A percentile compares a stretch with the other conserved stretches of the same genome.
These are phyloP conservation scores for Trametes cingulata DNA, from an alignment of 768 basidiomycete genomes.

Conservation along the genomic window DNA sequence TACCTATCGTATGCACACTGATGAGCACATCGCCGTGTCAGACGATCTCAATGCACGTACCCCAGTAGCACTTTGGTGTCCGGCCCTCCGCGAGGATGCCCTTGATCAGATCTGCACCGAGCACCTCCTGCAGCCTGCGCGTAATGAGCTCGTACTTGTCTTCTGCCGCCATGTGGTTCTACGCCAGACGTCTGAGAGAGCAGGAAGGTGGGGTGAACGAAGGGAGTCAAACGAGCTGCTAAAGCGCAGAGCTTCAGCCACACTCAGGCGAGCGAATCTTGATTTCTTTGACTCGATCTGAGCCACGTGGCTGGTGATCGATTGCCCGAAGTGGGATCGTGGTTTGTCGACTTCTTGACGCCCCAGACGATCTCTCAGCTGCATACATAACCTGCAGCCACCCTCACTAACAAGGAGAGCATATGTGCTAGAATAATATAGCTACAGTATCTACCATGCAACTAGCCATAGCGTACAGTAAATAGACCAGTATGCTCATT, in stretches of 20 bases:
- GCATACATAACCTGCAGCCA: background rate
- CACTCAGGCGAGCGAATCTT: too few relatives aligned
- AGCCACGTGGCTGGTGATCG: background rate
- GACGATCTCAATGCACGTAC: slow-evolving; percentile 43
- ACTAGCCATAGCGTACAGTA: background rate
- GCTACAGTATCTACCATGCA: background rate
- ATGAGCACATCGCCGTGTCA: background rate
- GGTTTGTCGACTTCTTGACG: too few relatives aligned
- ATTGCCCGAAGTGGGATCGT: background rate
- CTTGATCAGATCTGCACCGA: slow-evolving; percentile 84
- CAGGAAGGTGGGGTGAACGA: background rate
- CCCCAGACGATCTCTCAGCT: background rate
- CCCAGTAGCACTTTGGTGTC: slow-evolving; percentile 89
- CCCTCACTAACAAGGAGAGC: too few relatives aligned
- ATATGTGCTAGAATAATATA: background rate
- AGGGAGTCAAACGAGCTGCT: background rate
- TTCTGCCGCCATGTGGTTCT: slow-evolving; percentile 26
- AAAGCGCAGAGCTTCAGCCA: background rate
- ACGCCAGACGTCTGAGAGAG: too few relatives aligned
- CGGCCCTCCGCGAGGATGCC: slow-evolving; percentile 75
- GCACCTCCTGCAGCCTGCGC: slow-evolving; percentile 80
- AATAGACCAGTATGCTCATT: too few relatives aligned
- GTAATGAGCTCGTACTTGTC: slow-evolving; percentile 82
- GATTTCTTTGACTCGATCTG: slow-evolving; percentile 9
- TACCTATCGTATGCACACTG: slow-evolving; percentile 51